These are phyloP conservation scores for Ilyonectria mors-panacis DNA, from an alignment of 2,329 filamentous ascomycete species.

Conservation along the genomic window DNA sequence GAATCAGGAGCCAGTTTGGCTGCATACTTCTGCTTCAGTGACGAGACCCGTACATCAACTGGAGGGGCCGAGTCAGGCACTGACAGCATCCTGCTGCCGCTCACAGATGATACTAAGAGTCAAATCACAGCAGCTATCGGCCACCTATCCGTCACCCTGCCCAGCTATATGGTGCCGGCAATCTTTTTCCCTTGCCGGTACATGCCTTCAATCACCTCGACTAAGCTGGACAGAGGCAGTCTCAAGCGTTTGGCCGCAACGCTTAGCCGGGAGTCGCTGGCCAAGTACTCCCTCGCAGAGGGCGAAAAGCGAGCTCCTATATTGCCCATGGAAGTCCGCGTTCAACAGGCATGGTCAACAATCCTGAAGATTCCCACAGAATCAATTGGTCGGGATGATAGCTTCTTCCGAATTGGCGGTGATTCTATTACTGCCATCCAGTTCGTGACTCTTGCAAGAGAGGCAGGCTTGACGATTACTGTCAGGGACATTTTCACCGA, in stretches of 20 bases:
- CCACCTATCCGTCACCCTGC: conserved; percentile 21
- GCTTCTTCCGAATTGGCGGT: conserved; percentile 32
- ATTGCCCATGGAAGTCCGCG: not conserved
- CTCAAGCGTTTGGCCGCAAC: conserved; percentile 17
- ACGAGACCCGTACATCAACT: not conserved
- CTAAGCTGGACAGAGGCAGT: conserved; percentile 36
- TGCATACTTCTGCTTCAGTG: not conserved
- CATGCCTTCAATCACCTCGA: conserved; percentile 35
- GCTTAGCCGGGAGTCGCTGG: conserved; percentile 20
- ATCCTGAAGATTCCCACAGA: conserved; percentile 45
- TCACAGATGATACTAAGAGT: not conserved
- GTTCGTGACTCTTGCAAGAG: conserved; percentile 24
- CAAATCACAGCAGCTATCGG: not conserved
- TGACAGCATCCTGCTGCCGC: not conserved
- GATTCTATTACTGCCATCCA: conserved; percentile 46
- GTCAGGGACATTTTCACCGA: conserved; percentile 28
- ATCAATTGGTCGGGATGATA: conserved; percentile 36
- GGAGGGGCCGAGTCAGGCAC: not conserved
- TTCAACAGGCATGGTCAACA: conserved; percentile 51
- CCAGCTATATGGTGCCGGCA: conserved; percentile 38
- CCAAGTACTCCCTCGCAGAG: conserved; percentile 1
- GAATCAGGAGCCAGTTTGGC: not conserved
- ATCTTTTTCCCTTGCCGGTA: conserved; percentile 32
- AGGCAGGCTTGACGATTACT: conserved; percentile 12
- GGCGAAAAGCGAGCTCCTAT: not conserved